A percentile compares a stretch with the other conserved stretches of the same genome.
phyloP scores from a whole-genome alignment of 176 grass and related monocot species.

The Dendrocalamus sinicus region DNA sequence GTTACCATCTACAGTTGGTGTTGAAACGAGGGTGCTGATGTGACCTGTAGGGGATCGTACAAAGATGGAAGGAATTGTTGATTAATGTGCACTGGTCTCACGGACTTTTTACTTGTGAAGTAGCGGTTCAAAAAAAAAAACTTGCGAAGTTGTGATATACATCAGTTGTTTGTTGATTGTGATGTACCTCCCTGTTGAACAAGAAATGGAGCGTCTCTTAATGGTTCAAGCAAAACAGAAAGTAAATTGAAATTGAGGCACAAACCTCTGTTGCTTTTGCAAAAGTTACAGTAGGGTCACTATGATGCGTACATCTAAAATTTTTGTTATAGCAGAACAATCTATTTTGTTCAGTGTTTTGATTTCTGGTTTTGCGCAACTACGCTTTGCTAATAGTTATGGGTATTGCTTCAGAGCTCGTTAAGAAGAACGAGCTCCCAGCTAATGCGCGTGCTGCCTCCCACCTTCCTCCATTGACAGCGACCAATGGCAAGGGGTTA shows the following conservation, averaged over 20 bases:
- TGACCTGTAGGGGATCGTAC: not conserved
- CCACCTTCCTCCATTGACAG: too few species aligned
- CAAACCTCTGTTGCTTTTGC: not conserved
- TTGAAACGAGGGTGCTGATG: constrained; percentile 18
- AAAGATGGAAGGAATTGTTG: constrained; percentile 8
- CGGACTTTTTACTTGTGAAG: constrained; percentile 4
- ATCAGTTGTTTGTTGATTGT: not conserved
- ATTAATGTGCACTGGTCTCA: not conserved
- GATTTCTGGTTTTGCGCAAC: too few species aligned
- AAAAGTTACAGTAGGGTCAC: not conserved
- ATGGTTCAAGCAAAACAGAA: not conserved
- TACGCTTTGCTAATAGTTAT: too few species aligned
- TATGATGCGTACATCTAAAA: too few species aligned
- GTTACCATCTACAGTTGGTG: constrained; percentile 15
- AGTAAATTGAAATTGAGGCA: not conserved
- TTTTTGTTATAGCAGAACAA: too few species aligned
- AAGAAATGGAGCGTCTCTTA: not conserved
- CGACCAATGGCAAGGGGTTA: too few species aligned
- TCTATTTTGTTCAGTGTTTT: too few species aligned
- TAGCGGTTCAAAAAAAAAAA: not conserved
- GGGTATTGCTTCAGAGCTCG: too few species aligned
- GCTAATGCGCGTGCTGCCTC: too few species aligned
- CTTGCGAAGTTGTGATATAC: too few species aligned
- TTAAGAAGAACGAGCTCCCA: too few species aligned
- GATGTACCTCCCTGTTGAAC: not conserved